Conservation (phyloP, 2,329 filamentous ascomycete species). For the Sclerotinia glacialis region DNA sequence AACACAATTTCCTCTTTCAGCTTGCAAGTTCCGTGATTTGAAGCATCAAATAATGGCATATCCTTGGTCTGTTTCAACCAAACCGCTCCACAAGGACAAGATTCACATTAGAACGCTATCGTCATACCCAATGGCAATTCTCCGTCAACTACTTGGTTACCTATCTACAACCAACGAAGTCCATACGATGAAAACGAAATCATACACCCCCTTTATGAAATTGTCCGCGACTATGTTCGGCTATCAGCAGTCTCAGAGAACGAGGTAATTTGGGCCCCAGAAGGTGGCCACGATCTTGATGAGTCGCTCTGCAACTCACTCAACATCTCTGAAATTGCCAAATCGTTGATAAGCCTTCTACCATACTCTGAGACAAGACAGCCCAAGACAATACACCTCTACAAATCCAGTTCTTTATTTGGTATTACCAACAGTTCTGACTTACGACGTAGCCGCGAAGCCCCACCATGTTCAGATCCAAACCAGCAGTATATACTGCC, state of each 20-base stretch:
- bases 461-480: neutral
- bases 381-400: neutral
- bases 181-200: neutral
- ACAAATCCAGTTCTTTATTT: neutral
- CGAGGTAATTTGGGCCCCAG: slow-evolving; percentile 8
- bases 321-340: neutral
- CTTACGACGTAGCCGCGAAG: neutral
- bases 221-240: neutral
- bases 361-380: neutral
- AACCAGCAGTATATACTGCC: neutral
- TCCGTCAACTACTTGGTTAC: neutral
- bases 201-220: neutral
- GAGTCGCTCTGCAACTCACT: neutral
- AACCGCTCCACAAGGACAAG: neutral
- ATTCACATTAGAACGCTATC: neutral
- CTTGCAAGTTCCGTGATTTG: too few species aligned
- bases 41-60: too few species aligned
- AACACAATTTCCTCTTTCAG: too few species aligned
- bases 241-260: neutral
- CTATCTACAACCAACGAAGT: neutral
- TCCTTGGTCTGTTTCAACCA: too few species aligned
- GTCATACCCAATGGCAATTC: neutral
- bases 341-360: neutral
- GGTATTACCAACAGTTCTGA: neutral
- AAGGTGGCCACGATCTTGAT: neutral